phyloP scores from a whole-genome alignment of 441 rosid species.

The Erodium texanum region DNA sequence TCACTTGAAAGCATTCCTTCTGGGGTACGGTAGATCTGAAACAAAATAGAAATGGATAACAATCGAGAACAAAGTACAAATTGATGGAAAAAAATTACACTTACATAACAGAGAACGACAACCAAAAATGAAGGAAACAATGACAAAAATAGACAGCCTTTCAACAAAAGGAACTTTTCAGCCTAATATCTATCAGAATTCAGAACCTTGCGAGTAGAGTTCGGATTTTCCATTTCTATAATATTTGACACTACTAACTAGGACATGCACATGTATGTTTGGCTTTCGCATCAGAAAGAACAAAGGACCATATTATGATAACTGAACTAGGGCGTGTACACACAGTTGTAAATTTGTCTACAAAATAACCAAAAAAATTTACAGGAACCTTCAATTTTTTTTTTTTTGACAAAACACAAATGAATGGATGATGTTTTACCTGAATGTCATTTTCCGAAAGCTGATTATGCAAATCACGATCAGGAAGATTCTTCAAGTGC shows the following conservation, averaged over 20 bases:
- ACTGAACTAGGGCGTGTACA: not conserved
- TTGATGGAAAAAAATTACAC: not conserved
- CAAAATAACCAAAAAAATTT: too few relatives aligned
- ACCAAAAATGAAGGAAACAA: not conserved
- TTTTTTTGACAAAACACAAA: not conserved
- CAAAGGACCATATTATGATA: not conserved
- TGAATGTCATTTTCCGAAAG: constrained; percentile 72
- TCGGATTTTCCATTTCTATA: not conserved
- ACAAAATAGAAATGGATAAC: constrained; percentile 11
- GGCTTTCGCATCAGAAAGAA: not conserved
- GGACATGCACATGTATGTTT: not conserved
- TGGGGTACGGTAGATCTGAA: constrained; percentile 76
- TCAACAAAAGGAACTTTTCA: not conserved
- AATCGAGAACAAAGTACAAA: constrained; percentile 8
- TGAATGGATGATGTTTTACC: constrained; percentile 31
- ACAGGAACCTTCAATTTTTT: not conserved
- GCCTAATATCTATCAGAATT: not conserved
- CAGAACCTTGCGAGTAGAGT: too few relatives aligned
- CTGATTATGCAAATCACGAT: constrained; percentile 63
- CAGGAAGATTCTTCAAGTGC: constrained; percentile 69
- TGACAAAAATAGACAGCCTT: not conserved
- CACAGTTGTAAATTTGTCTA: not conserved
- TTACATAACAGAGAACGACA: not conserved
- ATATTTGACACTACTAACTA: not conserved
- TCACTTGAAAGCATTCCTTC: constrained; percentile 88